These are phyloP conservation scores for Chernovozyma sophiae-reginae DNA, from an alignment of 1,139 yeast species.

Conservation along the genomic window DNA sequence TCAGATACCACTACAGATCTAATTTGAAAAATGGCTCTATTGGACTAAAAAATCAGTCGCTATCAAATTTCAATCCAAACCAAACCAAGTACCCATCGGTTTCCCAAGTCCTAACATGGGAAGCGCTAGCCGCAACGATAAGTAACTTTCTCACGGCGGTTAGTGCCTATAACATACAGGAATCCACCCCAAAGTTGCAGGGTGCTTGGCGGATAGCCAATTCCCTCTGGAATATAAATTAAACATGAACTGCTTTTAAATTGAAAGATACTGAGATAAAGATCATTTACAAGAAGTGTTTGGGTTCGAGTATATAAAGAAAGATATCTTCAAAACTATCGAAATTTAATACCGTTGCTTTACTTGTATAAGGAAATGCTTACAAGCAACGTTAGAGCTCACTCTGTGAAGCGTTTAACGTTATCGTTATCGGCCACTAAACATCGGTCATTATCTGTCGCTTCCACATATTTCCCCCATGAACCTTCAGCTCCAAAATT, in stretches of 20 bases:
- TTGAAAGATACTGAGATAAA: no score
- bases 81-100: no score
- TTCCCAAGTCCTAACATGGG: not conserved
- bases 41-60: no score
- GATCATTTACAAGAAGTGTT: no score
- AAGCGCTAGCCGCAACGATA: not conserved
- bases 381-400: not conserved
- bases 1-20: no score
- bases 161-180: not conserved
- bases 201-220: conserved; percentile 2
- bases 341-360: no score
- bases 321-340: no score
- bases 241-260: not conserved
- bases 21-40: no score
- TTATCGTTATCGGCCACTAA: not conserved
- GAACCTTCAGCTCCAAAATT: conserved; percentile 54
- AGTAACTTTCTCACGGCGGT: no score
- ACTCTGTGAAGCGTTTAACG: not conserved
- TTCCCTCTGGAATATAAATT: not conserved
- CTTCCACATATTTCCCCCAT: conserved; percentile 36
- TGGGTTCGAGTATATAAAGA: not conserved
- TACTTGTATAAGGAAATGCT: conserved; percentile 1
- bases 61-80: no score
- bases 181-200: not conserved
- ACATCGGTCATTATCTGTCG: conserved; percentile 8